A percentile compares a stretch with the other conserved stretches of the same genome.
Conservation (phyloP, 176 grass and related monocot genomes). For the Eremochloa ophiuroides region DNA sequence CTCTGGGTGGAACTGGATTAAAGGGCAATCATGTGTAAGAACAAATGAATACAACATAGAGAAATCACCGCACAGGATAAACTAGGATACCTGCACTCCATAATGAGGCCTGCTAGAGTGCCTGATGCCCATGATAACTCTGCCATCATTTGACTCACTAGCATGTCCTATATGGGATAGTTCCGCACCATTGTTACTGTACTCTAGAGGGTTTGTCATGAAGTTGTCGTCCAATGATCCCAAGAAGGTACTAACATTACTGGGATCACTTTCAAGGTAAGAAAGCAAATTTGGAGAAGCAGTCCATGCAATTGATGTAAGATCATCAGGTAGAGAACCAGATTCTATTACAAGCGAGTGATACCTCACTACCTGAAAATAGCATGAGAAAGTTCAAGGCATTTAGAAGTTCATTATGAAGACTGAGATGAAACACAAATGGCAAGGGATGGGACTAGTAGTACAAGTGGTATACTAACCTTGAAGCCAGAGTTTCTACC, state of each 20-base stretch:
- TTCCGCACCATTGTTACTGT: background rate
- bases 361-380: constrained; percentile 80
- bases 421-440: background rate
- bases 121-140: constrained; percentile 74
- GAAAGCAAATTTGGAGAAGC: constrained; percentile 58
- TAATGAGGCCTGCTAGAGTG: constrained; percentile 81
- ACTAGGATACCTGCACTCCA: constrained; percentile 77
- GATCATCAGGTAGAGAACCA: constrained; percentile 61
- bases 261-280: constrained; percentile 51
- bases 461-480: constrained; percentile 35
- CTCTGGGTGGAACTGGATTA: constrained; percentile 90
- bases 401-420: background rate
- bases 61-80: background rate
- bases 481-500: constrained; percentile 90
- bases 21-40: constrained; percentile 28
- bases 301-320: constrained; percentile 84
- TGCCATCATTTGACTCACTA: constrained; percentile 23
- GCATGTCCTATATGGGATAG: constrained; percentile 6
- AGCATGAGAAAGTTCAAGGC: background rate
- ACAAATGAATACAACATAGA: background rate
- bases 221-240: constrained; percentile 1
- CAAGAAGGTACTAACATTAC: constrained; percentile 19
- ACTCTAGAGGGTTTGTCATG: background rate
- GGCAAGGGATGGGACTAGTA: background rate
- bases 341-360: constrained; percentile 87